phyloP scores from a whole-genome alignment of 352 stramenopile species.

The Phytophthora cactorum region DNA sequence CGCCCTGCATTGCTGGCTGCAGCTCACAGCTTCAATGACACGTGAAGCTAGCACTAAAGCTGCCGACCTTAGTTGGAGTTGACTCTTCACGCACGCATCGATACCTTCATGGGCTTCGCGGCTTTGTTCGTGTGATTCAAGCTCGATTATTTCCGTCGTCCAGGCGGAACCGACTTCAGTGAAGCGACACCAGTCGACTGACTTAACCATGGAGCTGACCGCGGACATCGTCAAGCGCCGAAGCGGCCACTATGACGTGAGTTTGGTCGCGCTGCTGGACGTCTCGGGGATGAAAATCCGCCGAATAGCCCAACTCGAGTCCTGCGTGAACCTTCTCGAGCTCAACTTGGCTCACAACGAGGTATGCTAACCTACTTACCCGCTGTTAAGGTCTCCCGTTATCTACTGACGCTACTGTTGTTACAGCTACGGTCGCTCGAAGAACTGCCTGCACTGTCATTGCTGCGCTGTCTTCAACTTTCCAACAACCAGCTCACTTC shows the following conservation, averaged over 20 bases:
- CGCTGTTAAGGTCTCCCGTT: not conserved
- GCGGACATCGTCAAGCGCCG: conserved; percentile 70
- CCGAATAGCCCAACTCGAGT: conserved; percentile 45
- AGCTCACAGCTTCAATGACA: conserved; percentile 15
- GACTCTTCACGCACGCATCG: not conserved
- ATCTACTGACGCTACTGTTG: not conserved
- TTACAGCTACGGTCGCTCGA: conserved; percentile 52
- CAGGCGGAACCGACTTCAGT: not conserved
- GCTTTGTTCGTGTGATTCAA: not conserved
- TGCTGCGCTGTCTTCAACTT: conserved; percentile 56
- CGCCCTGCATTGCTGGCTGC: not conserved
- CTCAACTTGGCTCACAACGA: conserved; percentile 66
- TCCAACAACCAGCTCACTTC: conserved; percentile 54
- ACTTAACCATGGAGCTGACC: conserved; percentile 60
- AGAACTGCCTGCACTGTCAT: conserved; percentile 48
- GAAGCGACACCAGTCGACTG: not conserved
- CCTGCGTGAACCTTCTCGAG: conserved; percentile 59
- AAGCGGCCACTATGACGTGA: conserved; percentile 80
- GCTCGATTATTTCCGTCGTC: not conserved
- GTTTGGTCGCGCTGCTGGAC: conserved; percentile 69
- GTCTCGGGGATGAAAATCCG: conserved; percentile 53
- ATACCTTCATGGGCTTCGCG: not conserved
- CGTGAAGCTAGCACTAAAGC: conserved; percentile 5
- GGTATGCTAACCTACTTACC: conserved; percentile 28
- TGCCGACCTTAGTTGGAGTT: conserved; percentile 8